These are phyloP conservation scores for Tranzscheliella williamsii DNA, from an alignment of 1,284 basidiomycete species.

Conservation along the genomic window DNA sequence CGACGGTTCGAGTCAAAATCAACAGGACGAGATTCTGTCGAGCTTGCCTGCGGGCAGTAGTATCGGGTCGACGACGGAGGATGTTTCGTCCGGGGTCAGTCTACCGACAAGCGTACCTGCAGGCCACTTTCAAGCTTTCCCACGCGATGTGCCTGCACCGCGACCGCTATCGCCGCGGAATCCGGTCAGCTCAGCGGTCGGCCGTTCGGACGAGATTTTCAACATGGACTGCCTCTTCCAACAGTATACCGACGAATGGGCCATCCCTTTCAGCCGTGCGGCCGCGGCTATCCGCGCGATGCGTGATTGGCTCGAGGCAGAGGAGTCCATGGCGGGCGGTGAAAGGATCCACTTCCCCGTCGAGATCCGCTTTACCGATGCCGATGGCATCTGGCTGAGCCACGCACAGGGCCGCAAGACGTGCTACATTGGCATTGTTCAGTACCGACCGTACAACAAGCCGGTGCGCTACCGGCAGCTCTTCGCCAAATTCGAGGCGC, in stretches of 20 bases:
- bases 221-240: slow-evolving; percentile 61
- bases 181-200: slow-evolving; percentile 36
- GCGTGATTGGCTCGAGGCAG: slow-evolving; percentile 71
- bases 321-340: slow-evolving; percentile 72
- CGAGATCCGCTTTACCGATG: slow-evolving; percentile 85
- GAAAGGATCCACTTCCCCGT: slow-evolving; percentile 87
- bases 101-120: slow-evolving; percentile 13
- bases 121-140: slow-evolving; percentile 16
- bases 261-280: slow-evolving; percentile 71
- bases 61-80: slow-evolving; percentile 2
- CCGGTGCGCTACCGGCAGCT: slow-evolving; percentile 82
- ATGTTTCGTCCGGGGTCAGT: not conserved
- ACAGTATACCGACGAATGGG: slow-evolving; percentile 72
- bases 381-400: slow-evolving; percentile 91
- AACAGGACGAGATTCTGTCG: not conserved
- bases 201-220: slow-evolving; percentile 52
- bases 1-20: slow-evolving; percentile 7
- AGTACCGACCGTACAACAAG: slow-evolving; percentile 89
- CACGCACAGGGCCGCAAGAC: slow-evolving; percentile 79
- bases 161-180: slow-evolving; percentile 16
- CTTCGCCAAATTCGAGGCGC: slow-evolving; percentile 78
- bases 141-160: slow-evolving; percentile 25
- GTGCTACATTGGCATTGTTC: slow-evolving; percentile 93
- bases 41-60: too few species aligned
- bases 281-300: slow-evolving; percentile 74